These are phyloP conservation scores for Coleophoma cylindrospora DNA, from an alignment of 2,329 filamentous ascomycete genomes.

Conservation along the genomic window DNA sequence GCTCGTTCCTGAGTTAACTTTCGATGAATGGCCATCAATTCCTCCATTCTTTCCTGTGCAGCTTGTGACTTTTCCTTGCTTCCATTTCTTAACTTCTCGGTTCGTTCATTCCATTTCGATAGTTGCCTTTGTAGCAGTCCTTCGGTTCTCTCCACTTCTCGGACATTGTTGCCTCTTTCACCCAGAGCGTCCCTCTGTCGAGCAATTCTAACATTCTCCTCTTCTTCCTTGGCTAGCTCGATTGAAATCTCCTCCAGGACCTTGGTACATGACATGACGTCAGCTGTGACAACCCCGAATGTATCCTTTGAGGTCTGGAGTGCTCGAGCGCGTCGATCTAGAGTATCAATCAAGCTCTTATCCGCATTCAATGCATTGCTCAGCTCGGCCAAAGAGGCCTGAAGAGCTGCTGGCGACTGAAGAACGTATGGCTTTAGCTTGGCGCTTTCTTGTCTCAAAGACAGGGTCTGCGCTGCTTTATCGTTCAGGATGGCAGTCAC, in stretches of 20 bases:
- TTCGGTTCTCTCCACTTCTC: slow-evolving; percentile 88
- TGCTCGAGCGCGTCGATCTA: slow-evolving; percentile 83
- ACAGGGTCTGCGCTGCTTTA: slow-evolving; percentile 64
- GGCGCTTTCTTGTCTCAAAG: slow-evolving; percentile 75
- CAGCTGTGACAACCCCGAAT: slow-evolving; percentile 76
- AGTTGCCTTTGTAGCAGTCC: slow-evolving; percentile 78
- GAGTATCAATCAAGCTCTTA: slow-evolving; percentile 77
- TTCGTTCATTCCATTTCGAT: slow-evolving; percentile 79
- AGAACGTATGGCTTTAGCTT: slow-evolving; percentile 90
- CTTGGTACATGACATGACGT: slow-evolving; percentile 84
- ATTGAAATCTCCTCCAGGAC: slow-evolving; percentile 79
- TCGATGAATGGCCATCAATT: slow-evolving; percentile 74
- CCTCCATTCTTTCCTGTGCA: slow-evolving; percentile 86
- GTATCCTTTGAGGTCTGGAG: slow-evolving; percentile 90
- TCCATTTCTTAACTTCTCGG: slow-evolving; percentile 75
- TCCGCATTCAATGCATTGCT: slow-evolving; percentile 73
- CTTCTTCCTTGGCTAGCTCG: slow-evolving; percentile 88
- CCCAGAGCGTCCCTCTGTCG: slow-evolving; percentile 82
- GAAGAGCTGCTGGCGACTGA: slow-evolving; percentile 79
- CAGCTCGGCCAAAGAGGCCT: slow-evolving; percentile 76
- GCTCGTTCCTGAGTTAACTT: slow-evolving; percentile 78
- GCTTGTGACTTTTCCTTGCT: slow-evolving; percentile 76
- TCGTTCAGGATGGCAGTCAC: slow-evolving; percentile 69
- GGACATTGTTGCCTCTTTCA: slow-evolving; percentile 82
- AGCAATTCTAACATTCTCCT: slow-evolving; percentile 75